Percentiles rank a stretch among this genome's conserved stretches.
These are phyloP conservation scores for Neopestalotiopsis sp. DNA, from an alignment of 2,329 filamentous ascomycete genomes.

Conservation along the genomic window DNA sequence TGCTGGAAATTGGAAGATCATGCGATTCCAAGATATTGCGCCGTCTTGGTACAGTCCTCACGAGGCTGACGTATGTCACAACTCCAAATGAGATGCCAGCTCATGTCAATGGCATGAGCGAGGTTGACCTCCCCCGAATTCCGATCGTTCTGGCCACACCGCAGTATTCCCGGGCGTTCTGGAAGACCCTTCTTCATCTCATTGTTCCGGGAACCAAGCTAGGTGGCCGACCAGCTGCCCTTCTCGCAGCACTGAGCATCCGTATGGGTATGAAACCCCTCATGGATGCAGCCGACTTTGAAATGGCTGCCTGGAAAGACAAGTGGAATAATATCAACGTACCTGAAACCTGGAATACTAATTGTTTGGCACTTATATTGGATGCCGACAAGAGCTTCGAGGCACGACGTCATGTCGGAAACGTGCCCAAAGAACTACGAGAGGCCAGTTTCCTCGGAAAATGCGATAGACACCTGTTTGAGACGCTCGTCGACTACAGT, in stretches of 20 bases:
- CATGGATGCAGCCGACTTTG: constrained; percentile 43
- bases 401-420: constrained; percentile 32
- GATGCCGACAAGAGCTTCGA: constrained; percentile 48
- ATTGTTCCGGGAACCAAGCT: constrained; percentile 56
- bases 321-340: constrained; percentile 54
- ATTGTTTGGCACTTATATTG: constrained; percentile 51
- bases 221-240: constrained; percentile 46
- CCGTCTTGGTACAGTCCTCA: constrained; percentile 52
- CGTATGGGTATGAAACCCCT: constrained; percentile 52
- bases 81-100: constrained; percentile 46
- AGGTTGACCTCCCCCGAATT: constrained; percentile 45
- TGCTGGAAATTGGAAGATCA: constrained; percentile 57
- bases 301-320: constrained; percentile 46
- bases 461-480: constrained; percentile 48
- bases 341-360: constrained; percentile 56
- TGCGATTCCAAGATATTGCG: constrained; percentile 54
- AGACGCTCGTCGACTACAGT: constrained; percentile 51
- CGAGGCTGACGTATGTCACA: constrained; percentile 49
- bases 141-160: constrained; percentile 46
- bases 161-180: constrained; percentile 46
- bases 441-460: constrained; percentile 37
- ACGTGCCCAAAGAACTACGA: constrained; percentile 21
- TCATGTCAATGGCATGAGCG: constrained; percentile 43
- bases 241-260: constrained; percentile 54
- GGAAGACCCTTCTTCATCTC: constrained; percentile 53